A percentile compares a stretch with the other conserved stretches of the same genome.
These are phyloP conservation scores for Strigomonas culicis DNA, from an alignment of 208 protist genomes.

Conservation along the genomic window DNA sequence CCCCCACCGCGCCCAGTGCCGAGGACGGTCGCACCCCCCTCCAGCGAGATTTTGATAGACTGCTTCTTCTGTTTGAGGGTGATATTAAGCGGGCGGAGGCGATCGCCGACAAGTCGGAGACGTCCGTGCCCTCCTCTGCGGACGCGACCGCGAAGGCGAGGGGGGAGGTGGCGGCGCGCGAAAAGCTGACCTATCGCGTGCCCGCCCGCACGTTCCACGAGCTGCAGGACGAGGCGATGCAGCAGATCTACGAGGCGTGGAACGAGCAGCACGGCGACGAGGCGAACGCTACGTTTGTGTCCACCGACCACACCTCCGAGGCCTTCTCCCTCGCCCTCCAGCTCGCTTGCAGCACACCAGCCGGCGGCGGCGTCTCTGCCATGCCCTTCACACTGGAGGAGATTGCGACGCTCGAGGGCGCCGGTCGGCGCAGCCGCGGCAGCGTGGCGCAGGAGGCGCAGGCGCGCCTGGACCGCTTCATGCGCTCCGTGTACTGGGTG, in stretches of 20 bases:
- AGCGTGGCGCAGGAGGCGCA: constrained; percentile 36
- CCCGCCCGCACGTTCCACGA: constrained; percentile 52
- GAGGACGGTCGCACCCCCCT: constrained; percentile 13
- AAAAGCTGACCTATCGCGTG: constrained; percentile 16
- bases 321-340: constrained; percentile 59
- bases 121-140: neutral
- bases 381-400: constrained; percentile 66
- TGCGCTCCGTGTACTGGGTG: constrained; percentile 47
- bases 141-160: neutral
- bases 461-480: constrained; percentile 54
- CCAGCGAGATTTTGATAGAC: constrained; percentile 35
- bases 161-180: neutral
- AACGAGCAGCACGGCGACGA: constrained; percentile 16
- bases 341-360: neutral
- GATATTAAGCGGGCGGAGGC: constrained; percentile 25
- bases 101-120: neutral
- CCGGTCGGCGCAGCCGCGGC: neutral
- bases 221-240: constrained; percentile 54
- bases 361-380: constrained; percentile 5
- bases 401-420: constrained; percentile 17
- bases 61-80: constrained; percentile 40
- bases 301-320: constrained; percentile 52
- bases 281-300: constrained; percentile 42
- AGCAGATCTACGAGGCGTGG: constrained; percentile 62
- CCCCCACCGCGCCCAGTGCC: neutral